phyloP scores from a whole-genome alignment of 2,329 filamentous ascomycete species.

The Colletotrichum godetiae region DNA sequence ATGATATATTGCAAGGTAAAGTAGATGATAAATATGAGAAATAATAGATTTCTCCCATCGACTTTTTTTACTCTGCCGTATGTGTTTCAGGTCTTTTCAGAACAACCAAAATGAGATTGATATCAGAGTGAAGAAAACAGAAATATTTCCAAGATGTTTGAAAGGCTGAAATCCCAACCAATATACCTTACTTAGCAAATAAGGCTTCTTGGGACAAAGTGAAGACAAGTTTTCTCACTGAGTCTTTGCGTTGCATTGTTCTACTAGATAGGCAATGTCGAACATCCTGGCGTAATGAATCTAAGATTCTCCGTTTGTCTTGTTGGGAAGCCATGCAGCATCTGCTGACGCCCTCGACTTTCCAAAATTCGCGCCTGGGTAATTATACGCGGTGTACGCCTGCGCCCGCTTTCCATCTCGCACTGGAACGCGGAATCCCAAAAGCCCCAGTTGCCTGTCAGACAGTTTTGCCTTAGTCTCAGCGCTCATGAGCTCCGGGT shows the following conservation, averaged over 20 bases:
- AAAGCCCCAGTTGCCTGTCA: not conserved
- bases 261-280: not conserved
- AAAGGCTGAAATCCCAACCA: no score
- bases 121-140: no score
- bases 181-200: no score
- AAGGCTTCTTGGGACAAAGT: no score
- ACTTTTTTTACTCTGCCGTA: not conserved
- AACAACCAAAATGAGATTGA: no score
- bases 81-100: not conserved
- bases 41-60: not conserved
- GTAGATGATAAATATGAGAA: not conserved
- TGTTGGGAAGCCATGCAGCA: not conserved
- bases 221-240: no score
- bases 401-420: not conserved
- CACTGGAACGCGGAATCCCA: not conserved
- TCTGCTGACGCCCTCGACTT: not conserved
- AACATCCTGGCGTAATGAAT: not conserved
- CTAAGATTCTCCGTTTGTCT: not conserved
- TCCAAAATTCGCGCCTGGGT: not conserved
- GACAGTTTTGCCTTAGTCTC: slow-evolving; percentile 2
- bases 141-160: no score
- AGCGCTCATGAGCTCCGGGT: not conserved
- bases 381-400: not conserved
- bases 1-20: not conserved
- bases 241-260: no score